A percentile compares a stretch with the other conserved stretches of the same genome.
Evolutionary conservation across 495 filamentous ascomycete genomes (phyloP).

Genomic region (Astrothelium subdiscretum): DNA sequence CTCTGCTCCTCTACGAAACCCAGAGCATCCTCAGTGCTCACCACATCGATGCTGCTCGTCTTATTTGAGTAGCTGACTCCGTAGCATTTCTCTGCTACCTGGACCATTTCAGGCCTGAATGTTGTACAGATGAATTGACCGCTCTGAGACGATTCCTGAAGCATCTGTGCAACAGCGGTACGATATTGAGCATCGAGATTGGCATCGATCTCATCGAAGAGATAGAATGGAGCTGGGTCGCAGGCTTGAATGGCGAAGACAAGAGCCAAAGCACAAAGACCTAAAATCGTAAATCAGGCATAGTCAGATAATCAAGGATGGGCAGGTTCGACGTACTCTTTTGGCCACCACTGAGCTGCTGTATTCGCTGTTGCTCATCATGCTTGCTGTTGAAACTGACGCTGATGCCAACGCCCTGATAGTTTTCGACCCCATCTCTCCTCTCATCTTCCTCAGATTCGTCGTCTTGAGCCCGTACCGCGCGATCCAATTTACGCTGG

Average conservation of each 20-base stretch:
- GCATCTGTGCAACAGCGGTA: constrained; percentile 80
- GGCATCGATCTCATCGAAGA: constrained; percentile 98
- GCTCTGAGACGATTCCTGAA: constrained; percentile 31
- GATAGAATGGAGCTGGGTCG: constrained; percentile 94
- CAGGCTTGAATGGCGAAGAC: constrained; percentile 99
- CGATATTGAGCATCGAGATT: constrained; percentile 97
- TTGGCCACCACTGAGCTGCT: constrained; percentile 92
- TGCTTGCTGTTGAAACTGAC: constrained; percentile 98
- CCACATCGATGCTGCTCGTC: constrained; percentile 82
- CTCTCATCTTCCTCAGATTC: constrained; percentile 50
- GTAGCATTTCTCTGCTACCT: constrained; percentile 94
- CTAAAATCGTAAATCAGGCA: constrained; percentile 28
- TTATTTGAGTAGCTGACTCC: constrained; percentile 91
- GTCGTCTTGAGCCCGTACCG: constrained; percentile 32
- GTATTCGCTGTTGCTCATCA: constrained; percentile 95
- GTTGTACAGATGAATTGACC: constrained; percentile 68
- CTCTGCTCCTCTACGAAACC: constrained; percentile 83
- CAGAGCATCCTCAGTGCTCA: constrained; percentile 74
- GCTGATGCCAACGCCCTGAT: constrained; percentile 93
- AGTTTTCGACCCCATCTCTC: constrained; percentile 68
- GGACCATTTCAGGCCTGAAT: constrained; percentile 92
- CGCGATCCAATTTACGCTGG: constrained; percentile 73
- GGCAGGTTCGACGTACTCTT: constrained; percentile 56
- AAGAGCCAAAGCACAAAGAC: constrained; percentile 86
- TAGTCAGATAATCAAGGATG: background rate